Percentiles rank a stretch among this genome's conserved stretches.
These are phyloP conservation scores for Sarocladium strictum DNA, from an alignment of 2,329 filamentous ascomycete genomes.

Conservation along the genomic window DNA sequence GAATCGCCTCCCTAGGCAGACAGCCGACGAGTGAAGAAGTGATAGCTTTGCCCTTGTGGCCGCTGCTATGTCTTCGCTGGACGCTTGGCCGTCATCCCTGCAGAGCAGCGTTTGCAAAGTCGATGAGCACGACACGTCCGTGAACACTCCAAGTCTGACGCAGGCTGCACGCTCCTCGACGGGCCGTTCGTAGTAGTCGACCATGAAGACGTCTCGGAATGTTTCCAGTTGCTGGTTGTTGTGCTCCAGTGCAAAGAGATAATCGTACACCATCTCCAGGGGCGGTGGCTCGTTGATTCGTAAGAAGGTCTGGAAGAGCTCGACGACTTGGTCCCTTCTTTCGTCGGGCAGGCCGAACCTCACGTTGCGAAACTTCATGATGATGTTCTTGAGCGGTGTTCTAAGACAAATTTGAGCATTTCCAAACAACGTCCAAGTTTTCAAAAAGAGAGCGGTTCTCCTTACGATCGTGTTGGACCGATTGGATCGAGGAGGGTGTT, in stretches of 20 bases:
- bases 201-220: constrained; percentile 17
- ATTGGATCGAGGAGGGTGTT: background rate
- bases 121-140: background rate
- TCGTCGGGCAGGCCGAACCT: no score
- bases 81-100: background rate
- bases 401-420: background rate
- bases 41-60: constrained; percentile 17
- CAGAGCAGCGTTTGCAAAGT: constrained; percentile 10
- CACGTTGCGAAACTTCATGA: background rate
- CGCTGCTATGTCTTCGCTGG: constrained; percentile 2
- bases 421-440: no score
- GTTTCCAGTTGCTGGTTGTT: constrained; percentile 5
- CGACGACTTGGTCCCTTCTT: constrained; percentile 6
- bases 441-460: no score
- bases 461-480: background rate
- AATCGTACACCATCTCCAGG: constrained; percentile 16
- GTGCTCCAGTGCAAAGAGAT: background rate
- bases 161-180: constrained; percentile 17
- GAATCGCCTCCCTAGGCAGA: constrained; percentile 16
- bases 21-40: constrained; percentile 19
- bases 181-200: constrained; percentile 11
- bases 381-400: background rate
- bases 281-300: constrained; percentile 14
- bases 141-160: constrained; percentile 16
- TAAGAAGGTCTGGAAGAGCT: constrained; percentile 17